A percentile compares a stretch with the other conserved stretches of the same genome.
These are phyloP conservation scores for Gaertneriomyces sp. DNA, from an alignment of 192 early-diverging fungal species.

Conservation along the genomic window DNA sequence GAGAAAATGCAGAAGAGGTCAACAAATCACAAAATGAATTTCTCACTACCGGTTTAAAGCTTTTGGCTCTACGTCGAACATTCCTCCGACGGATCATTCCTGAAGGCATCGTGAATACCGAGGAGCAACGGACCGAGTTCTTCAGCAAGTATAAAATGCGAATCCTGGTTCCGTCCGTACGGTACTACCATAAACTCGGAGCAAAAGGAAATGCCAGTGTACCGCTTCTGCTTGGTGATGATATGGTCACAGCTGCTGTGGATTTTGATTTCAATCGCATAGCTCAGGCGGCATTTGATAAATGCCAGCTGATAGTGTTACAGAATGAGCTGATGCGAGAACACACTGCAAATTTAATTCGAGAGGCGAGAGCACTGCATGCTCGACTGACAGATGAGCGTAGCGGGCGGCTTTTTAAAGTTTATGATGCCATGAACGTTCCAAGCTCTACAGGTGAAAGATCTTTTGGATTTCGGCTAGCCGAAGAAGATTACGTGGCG, in stretches of 20 bases:
- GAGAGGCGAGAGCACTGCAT: slow-evolving; percentile 34
- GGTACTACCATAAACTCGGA: slow-evolving; percentile 47
- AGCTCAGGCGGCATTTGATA: slow-evolving; percentile 48
- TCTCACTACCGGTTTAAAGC: slow-evolving; percentile 35
- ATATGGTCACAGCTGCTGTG: slow-evolving; percentile 41
- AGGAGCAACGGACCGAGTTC: slow-evolving; percentile 38
- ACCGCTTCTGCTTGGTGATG: slow-evolving; percentile 38
- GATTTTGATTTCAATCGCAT: slow-evolving; percentile 49
- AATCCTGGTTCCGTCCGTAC: slow-evolving; percentile 43
- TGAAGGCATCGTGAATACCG: slow-evolving; percentile 7
- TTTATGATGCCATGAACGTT: slow-evolving; percentile 39
- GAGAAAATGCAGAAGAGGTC: slow-evolving; percentile 46
- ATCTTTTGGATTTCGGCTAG: slow-evolving; percentile 39
- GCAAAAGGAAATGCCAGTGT: slow-evolving; percentile 46
- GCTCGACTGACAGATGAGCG: slow-evolving; percentile 49
- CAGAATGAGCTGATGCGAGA: slow-evolving; percentile 46
- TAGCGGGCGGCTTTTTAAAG: slow-evolving; percentile 47
- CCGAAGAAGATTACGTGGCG: slow-evolving; percentile 45
- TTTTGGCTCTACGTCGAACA: slow-evolving; percentile 36
- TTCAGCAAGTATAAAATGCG: slow-evolving; percentile 49
- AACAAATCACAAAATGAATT: slow-evolving; percentile 46
- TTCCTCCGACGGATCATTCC: slow-evolving; percentile 29
- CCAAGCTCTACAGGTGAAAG: slow-evolving; percentile 32
- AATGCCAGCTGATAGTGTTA: slow-evolving; percentile 43
- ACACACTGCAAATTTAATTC: slow-evolving; percentile 37